Conservation (phyloP, 495 filamentous ascomycete genomes). For the Terfezia boudieri region DNA sequence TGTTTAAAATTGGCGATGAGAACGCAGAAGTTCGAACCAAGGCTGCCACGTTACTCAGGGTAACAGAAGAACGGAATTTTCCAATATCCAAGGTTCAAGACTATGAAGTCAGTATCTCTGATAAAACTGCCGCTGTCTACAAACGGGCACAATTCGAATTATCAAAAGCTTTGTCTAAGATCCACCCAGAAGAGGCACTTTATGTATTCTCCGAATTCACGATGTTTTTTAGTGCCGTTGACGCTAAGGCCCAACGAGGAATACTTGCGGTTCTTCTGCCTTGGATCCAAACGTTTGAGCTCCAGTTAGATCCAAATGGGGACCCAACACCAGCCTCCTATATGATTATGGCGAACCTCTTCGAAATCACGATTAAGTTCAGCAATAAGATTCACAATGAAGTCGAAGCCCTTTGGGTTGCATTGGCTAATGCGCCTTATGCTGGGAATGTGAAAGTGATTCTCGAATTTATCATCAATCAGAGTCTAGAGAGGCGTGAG, state of each 20-base stretch:
- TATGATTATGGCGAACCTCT: conserved; percentile 84
- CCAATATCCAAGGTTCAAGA: conserved; percentile 81
- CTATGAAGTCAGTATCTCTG: conserved; percentile 93
- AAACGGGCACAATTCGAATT: conserved; percentile 94
- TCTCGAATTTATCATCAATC: conserved; percentile 80
- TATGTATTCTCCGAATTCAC: conserved; percentile 89
- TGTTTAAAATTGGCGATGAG: conserved; percentile 81
- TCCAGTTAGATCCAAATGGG: conserved; percentile 84
- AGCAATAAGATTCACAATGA: conserved; percentile 79
- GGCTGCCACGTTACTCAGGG: conserved; percentile 61
- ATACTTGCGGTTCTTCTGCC: conserved; percentile 86
- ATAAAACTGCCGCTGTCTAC: conserved; percentile 95
- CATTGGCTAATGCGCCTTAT: conserved; percentile 77
- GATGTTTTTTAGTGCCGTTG: conserved; percentile 64
- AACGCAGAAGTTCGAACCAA: conserved; percentile 71
- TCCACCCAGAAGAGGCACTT: conserved; percentile 73
- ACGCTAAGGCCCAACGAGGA: conserved; percentile 63
- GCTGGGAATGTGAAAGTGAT: conserved; percentile 88
- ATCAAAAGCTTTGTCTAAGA: conserved; percentile 68
- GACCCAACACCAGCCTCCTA: conserved; percentile 78
- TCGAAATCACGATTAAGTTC: conserved; percentile 87
- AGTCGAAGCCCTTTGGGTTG: conserved; percentile 94
- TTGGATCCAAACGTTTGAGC: conserved; percentile 85
- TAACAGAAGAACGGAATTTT: conserved; percentile 62
- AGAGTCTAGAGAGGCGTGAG: conserved; percentile 79